These are phyloP conservation scores for Paralagenidium karlingii DNA, from an alignment of 352 stramenopile genomes.

Conservation along the genomic window DNA sequence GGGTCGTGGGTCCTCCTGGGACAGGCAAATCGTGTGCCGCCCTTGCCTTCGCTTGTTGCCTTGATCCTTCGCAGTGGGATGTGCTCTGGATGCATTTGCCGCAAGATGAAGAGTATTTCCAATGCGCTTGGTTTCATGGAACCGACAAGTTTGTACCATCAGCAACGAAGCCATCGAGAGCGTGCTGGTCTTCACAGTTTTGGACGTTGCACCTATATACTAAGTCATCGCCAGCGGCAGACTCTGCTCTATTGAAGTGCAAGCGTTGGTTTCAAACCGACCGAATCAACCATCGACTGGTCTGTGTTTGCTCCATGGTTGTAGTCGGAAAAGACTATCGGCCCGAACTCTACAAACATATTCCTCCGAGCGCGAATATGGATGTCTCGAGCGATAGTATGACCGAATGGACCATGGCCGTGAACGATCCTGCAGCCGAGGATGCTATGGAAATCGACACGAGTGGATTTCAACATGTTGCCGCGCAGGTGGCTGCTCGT, in stretches of 20 bases:
- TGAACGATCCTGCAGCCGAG: background rate
- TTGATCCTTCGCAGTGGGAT: constrained; percentile 4
- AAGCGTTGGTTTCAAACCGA: constrained; percentile 4
- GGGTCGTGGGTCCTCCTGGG: constrained; percentile 5
- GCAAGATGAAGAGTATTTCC: constrained; percentile 1
- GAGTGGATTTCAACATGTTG: no score
- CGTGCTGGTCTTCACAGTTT: constrained; percentile 1
- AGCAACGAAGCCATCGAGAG: background rate
- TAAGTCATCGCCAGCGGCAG: constrained; percentile 1
- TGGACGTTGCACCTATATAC: constrained; percentile 2
- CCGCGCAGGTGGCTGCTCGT: no score
- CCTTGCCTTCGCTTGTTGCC: constrained; percentile 5
- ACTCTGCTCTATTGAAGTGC: constrained; percentile 6
- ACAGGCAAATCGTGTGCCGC: constrained; percentile 5
- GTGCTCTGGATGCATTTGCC: constrained; percentile 6
- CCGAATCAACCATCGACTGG: constrained; percentile 7
- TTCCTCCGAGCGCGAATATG: constrained; percentile 1
- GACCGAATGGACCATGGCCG: no score
- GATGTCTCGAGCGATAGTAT: no score
- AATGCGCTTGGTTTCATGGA: constrained; percentile 5
- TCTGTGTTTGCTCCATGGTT: constrained; percentile 10
- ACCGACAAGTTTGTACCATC: constrained; percentile 3
- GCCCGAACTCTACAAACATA: background rate
- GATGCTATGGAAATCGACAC: background rate
- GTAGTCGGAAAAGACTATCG: constrained; percentile 4